These are phyloP conservation scores for Eragrostis tef DNA, from an alignment of 202 grass and related monocot genomes.

Conservation along the genomic window DNA sequence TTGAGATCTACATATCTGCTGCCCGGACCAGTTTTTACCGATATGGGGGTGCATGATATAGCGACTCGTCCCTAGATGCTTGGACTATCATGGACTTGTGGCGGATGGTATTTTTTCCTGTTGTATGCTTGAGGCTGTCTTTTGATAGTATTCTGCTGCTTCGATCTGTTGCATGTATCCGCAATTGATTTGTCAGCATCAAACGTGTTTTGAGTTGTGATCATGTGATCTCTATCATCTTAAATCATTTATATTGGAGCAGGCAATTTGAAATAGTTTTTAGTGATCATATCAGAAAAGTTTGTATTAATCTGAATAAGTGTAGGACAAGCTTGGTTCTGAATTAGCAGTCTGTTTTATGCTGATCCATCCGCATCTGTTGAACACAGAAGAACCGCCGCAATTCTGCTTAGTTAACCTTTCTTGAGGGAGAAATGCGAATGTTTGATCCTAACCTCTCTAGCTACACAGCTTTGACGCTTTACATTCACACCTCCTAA, in stretches of 20 bases:
- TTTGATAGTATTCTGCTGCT: background rate
- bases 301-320: slow-evolving; percentile 19
- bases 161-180: slow-evolving; percentile 11
- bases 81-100: slow-evolving; percentile 29
- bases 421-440: background rate
- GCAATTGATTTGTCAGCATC: background rate
- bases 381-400: background rate
- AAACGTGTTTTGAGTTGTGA: slow-evolving; percentile 30
- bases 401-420: background rate
- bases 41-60: background rate
- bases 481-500: background rate
- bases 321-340: background rate
- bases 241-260: slow-evolving; percentile 32
- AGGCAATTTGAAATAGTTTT: slow-evolving; percentile 25
- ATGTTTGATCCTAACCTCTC: background rate
- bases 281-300: slow-evolving; percentile 19
- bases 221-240: slow-evolving; percentile 2
- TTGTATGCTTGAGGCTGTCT: slow-evolving; percentile 1
- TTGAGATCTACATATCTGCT: slow-evolving; percentile 16
- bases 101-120: background rate
- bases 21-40: background rate
- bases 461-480: background rate
- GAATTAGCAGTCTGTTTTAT: background rate
- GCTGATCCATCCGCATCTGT: background rate
- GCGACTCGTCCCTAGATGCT: background rate